Evolutionary conservation across 129 eudicot genomes (phyloP), one percentile per base, ranked within the genome.

Genomic region (Centella asiatica): DNA sequence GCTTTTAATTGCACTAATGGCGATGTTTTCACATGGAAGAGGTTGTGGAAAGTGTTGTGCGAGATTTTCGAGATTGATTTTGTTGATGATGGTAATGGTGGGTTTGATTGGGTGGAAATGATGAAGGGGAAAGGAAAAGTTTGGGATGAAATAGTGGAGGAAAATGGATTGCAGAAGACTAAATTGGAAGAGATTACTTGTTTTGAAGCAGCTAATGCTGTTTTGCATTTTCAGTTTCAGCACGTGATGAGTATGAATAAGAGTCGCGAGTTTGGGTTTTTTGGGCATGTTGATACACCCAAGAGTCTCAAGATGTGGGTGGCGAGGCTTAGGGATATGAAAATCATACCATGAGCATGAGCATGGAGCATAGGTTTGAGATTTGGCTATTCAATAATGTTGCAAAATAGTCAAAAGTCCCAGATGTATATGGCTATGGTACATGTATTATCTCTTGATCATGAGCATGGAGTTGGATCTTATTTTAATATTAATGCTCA

Each of bases 1-100:
- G 70, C 79, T 9, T 74, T 74, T 44, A 74, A 74, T 37, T 74
- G 74, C 59, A 69, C 79, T 2, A 74, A 74, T 13, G 79, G 74
- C 11, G 79, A 74, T 27, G 57, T 74, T 47, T 62, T 74, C 23
- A 68, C 70, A 11, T 74, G 79, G 79, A 74, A 74, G 31, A 14
- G 33, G 42, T 14, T 74, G 1, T 74, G 79, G 79, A 74, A 25
- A 5, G 66, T 37, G 15, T 18, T 74, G 26, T 74, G 54, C 14
- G 62, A 55, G 2, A 50, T 55, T 40, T 74, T 74, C 37, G 66
- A 49, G 6, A 4, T 74, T 34, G 39, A 34, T 4, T 34, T 34
- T 34, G 39, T 34, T 3, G 4, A 3, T 34, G 39, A 34, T 34
- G 39, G 9, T 3, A 34, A 34, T 9, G 39, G 9, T 4, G 9